Conservation (phyloP, 108 stramenopile species). For the Nannochloropsis gaditana region DNA sequence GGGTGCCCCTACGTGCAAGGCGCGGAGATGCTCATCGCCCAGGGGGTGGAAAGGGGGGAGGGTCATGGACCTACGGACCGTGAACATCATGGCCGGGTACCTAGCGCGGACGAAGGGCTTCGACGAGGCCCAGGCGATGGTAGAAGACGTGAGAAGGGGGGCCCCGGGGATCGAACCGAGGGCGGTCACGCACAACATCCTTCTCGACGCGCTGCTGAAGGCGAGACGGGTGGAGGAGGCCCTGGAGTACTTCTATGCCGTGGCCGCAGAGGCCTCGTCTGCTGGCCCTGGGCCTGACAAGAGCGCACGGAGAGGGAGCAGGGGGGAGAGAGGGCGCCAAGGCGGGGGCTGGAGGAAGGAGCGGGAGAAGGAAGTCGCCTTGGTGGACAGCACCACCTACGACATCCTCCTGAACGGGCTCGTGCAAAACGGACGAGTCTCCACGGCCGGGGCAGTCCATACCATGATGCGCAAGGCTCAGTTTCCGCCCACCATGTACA, state of each 20-base stretch:
- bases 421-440: not conserved
- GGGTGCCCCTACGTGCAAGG: slow-evolving; percentile 79
- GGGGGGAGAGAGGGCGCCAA: not conserved
- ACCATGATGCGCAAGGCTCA: slow-evolving; percentile 10
- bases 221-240: not conserved
- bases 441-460: not conserved
- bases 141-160: not conserved
- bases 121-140: slow-evolving; percentile 16
- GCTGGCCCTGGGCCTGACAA: not conserved
- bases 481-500: slow-evolving; percentile 5
- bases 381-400: slow-evolving; percentile 5
- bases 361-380: not conserved
- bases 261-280: not conserved
- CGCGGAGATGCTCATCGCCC: slow-evolving; percentile 95
- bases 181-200: not conserved
- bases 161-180: not conserved
- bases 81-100: slow-evolving; percentile 14
- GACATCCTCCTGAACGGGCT: slow-evolving; percentile 9
- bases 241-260: not conserved
- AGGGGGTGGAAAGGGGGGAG: slow-evolving; percentile 77
- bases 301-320: not conserved
- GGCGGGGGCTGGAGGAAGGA: not conserved
- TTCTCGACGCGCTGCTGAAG: not conserved
- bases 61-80: not conserved
- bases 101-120: not conserved